phyloP scores from a whole-genome alignment of 768 basidiomycete genomes.

The Podaxis mareebaensis region DNA sequence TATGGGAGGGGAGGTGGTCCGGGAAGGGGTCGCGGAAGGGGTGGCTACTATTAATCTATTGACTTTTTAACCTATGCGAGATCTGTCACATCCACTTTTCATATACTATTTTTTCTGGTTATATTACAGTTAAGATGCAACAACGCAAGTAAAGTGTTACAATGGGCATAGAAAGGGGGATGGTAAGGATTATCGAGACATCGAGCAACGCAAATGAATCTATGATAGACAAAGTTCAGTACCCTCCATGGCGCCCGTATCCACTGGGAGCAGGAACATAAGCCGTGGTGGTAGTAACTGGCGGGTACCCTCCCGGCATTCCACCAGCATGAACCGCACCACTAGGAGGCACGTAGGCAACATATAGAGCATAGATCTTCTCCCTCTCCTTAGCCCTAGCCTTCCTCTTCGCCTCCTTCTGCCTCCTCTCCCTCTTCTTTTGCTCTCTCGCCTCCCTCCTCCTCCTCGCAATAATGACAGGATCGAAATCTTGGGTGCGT shows the following conservation, averaged over 20 bases:
- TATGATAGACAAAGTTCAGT: slow-evolving; percentile 11
- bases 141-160: neutral
- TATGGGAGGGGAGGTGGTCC: slow-evolving; percentile 30
- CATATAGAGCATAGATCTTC: slow-evolving; percentile 53
- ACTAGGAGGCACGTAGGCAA: slow-evolving; percentile 46
- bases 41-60: slow-evolving; percentile 41
- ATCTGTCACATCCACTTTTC: slow-evolving; percentile 11
- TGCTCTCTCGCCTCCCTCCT: slow-evolving; percentile 58
- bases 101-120: slow-evolving; percentile 1
- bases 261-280: slow-evolving; percentile 10
- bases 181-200: too few species aligned
- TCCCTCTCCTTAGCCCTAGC: slow-evolving; percentile 60
- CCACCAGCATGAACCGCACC: slow-evolving; percentile 18
- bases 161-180: neutral
- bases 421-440: slow-evolving; percentile 59
- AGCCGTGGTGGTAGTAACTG: neutral
- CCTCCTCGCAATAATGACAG: slow-evolving; percentile 47
- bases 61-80: neutral
- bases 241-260: slow-evolving; percentile 19
- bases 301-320: slow-evolving; percentile 25
- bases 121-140: neutral
- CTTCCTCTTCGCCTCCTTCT: slow-evolving; percentile 62
- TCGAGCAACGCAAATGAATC: too few species aligned
- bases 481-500: neutral
- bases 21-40: slow-evolving; percentile 43